Evolutionary conservation across 2,329 filamentous ascomycete genomes (phyloP).

Genomic region (Fusarium kyushuense): DNA sequence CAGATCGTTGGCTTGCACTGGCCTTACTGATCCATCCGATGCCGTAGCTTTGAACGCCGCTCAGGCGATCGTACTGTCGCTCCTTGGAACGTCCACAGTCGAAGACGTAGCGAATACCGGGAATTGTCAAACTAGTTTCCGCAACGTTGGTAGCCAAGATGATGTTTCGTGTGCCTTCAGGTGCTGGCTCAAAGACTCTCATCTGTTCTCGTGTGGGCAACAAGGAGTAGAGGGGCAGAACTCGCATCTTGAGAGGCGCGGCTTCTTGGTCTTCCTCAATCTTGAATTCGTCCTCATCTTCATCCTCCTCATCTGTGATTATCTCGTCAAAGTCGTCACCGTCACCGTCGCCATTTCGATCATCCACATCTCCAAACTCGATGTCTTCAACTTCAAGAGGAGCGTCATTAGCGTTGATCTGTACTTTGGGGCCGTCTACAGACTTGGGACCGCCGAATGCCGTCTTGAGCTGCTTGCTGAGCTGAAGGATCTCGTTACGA

Average conservation of each 20-base stretch:
- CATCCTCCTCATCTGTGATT: slow-evolving; percentile 68
- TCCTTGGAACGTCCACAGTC: slow-evolving; percentile 95
- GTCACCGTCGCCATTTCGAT: slow-evolving; percentile 71
- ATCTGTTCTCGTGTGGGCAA: slow-evolving; percentile 92
- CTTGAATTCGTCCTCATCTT: slow-evolving; percentile 75
- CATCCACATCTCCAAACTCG: slow-evolving; percentile 79
- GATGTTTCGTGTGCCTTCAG: slow-evolving; percentile 85
- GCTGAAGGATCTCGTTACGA: slow-evolving; percentile 86
- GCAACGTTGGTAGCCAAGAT: slow-evolving; percentile 96
- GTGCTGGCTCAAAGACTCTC: slow-evolving; percentile 86
- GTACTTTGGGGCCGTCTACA: slow-evolving; percentile 73
- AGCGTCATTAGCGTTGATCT: slow-evolving; percentile 80
- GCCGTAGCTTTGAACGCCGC: slow-evolving; percentile 94
- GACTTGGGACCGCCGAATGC: slow-evolving; percentile 70
- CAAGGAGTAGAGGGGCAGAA: slow-evolving; percentile 94
- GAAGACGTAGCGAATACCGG: slow-evolving; percentile 94
- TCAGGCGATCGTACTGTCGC: slow-evolving; percentile 86
- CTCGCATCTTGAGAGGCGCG: slow-evolving; percentile 80
- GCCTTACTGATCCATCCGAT: slow-evolving; percentile 98
- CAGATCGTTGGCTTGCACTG: slow-evolving; percentile 89
- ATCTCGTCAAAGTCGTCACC: slow-evolving; percentile 71
- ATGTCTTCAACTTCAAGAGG: slow-evolving; percentile 88
- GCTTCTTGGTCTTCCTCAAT: slow-evolving; percentile 72
- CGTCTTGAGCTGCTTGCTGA: slow-evolving; percentile 83
- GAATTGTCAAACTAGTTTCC: slow-evolving; percentile 96